These are phyloP conservation scores for Penicillium griseofulvum DNA, from an alignment of 2,329 filamentous ascomycete species.

Conservation along the genomic window DNA sequence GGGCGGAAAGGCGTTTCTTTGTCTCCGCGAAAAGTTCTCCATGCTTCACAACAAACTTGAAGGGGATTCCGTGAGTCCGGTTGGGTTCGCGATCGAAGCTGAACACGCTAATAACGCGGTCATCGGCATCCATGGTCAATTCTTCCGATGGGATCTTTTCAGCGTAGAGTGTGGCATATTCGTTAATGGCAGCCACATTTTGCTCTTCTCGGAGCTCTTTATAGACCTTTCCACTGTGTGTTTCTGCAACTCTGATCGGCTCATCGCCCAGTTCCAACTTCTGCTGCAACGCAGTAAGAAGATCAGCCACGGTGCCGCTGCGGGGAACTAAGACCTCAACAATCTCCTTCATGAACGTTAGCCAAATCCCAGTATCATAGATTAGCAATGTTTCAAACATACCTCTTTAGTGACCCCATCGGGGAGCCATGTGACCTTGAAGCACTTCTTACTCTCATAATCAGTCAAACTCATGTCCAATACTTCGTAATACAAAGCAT, in stretches of 20 bases:
- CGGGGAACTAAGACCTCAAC: conserved; percentile 85
- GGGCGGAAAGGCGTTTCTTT: conserved; percentile 88
- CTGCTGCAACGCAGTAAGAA: conserved; percentile 72
- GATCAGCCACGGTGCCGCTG: conserved; percentile 74
- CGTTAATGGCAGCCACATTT: conserved; percentile 76
- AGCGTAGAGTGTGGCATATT: conserved; percentile 78
- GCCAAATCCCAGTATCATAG: conserved; percentile 4
- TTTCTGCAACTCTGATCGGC: conserved; percentile 74
- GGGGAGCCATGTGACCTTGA: conserved; percentile 79
- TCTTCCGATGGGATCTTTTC: conserved; percentile 76
- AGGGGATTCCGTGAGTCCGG: conserved; percentile 83
- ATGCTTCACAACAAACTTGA: conserved; percentile 81
- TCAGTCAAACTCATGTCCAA: conserved; percentile 92
- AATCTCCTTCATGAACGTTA: conserved; percentile 57
- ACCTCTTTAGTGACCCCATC: conserved; percentile 92
- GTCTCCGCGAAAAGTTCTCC: conserved; percentile 86
- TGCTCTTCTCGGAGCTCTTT: conserved; percentile 70
- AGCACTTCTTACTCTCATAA: conserved; percentile 83
- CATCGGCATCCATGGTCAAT: conserved; percentile 58
- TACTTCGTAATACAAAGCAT: conserved; percentile 87
- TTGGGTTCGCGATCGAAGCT: conserved; percentile 89
- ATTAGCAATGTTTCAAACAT: conserved; percentile 28
- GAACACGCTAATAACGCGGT: conserved; percentile 73
- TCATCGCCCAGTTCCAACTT: conserved; percentile 79
- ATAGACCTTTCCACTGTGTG: conserved; percentile 77